Conservation (phyloP, 2,329 filamentous ascomycete genomes). For the Pseudocercospora fuligena region DNA sequence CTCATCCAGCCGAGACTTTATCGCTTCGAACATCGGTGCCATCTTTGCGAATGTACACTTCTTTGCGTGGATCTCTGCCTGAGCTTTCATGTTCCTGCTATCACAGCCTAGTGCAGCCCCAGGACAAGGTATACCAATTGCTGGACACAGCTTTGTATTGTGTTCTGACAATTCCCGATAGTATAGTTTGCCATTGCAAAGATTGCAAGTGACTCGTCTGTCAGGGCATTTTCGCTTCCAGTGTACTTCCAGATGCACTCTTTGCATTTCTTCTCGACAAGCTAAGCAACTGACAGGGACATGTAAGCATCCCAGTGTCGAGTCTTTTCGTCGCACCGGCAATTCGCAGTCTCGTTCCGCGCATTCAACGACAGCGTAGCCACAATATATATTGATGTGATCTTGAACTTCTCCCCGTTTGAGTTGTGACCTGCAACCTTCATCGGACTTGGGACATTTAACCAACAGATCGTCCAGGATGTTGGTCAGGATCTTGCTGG, state of each 20-base stretch:
- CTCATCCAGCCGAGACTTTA: conserved; percentile 50
- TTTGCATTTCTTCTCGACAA: conserved; percentile 59
- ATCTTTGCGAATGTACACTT: conserved; percentile 53
- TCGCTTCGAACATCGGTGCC: conserved; percentile 49
- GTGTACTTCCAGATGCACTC: conserved; percentile 56
- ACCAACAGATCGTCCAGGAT: conserved; percentile 67
- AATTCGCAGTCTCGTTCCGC: conserved; percentile 55
- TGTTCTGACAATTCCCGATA: conserved; percentile 50
- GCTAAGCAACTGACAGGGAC: conserved; percentile 56
- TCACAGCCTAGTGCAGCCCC: conserved; percentile 52
- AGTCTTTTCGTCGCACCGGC: conserved; percentile 60
- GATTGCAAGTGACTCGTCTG: conserved; percentile 49
- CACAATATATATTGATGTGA: conserved; percentile 66
- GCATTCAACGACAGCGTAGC: conserved; percentile 60
- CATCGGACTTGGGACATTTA: conserved; percentile 59
- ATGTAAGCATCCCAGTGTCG: conserved; percentile 60
- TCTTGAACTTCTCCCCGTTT: conserved; percentile 62
- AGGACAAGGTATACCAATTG: conserved; percentile 49
- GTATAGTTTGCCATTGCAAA: conserved; percentile 49
- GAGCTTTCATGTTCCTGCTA: conserved; percentile 45
- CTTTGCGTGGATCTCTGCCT: conserved; percentile 47
- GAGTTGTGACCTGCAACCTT: conserved; percentile 59
- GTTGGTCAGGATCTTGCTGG: conserved; percentile 60
- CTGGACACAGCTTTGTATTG: conserved; percentile 48
- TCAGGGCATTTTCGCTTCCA: conserved; percentile 55